Base-by-base conservation (phyloP, 1,284 basidiomycete genomes). In the Lentinula novae-zelandiae region DNA sequence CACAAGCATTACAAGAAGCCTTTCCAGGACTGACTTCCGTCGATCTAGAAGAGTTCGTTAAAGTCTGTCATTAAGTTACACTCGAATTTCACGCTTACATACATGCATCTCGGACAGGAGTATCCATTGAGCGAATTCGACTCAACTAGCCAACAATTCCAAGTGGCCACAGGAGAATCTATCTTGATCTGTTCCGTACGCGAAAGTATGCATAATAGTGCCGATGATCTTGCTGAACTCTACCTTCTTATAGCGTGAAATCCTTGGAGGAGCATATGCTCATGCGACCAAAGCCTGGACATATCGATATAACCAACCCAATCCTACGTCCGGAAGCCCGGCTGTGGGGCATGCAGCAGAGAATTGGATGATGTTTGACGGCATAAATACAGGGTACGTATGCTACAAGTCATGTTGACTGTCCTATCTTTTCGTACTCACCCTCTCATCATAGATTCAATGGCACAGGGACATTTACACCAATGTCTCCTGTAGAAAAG, bases 351-450 rank as follows among this genome's bases (percentile, higher is more conserved):
- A 86, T 65, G 78, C 83, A 2, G 75, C 84, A 1, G 83, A 86
- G 67, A 85, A 85, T 65, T 85, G 80, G 62, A 63, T 60, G 62
- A 58, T 60, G 62, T 63, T 60, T 72, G 70, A 69, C 27, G 84
- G 84, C 2, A 80, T 77, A 0, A 81, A 80, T 56, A 84, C 83
- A n/a, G 83, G 84, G 83, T 85, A 65, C 5, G 40, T 56, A 73
- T 57, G 36, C 27, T 53, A 12, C 44, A 52, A 34, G 12, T 17
- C n/a, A 42, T 2, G 5, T 12, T 22, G 2, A 7, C 13, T 22
- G 38, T 31, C 3, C 33, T 31, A 2, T 6, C 12, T 52, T 12
- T 6, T 17, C 33, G 13, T 52, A 9, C 31, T 36, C 31, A n/a
- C 48, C 10, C 31, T 15, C 33, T 22, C 46, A 27, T 27, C 27